A percentile compares a stretch with the other conserved stretches of the same genome.
Conservation (phyloP, 2,329 filamentous ascomycete genomes). For the Diaporthe helianthi region DNA sequence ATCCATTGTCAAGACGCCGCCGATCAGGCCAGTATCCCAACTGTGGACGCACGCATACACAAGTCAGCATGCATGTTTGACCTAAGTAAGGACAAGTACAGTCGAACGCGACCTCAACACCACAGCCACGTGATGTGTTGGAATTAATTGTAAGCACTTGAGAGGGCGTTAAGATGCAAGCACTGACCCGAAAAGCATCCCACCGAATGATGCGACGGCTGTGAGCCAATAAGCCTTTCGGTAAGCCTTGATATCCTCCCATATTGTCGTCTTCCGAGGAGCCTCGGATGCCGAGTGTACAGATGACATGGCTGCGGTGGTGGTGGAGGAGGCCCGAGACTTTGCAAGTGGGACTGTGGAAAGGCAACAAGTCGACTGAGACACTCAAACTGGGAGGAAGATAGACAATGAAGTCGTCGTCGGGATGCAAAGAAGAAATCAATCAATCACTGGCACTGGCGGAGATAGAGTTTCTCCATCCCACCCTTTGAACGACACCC, state of each 20-base stretch:
- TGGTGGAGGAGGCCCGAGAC: not conserved
- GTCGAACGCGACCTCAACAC: not conserved
- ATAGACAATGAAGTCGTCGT: not conserved
- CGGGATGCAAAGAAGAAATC: not conserved
- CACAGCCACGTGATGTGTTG: too few relatives aligned
- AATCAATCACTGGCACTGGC: not conserved
- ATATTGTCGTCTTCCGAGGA: slow-evolving; percentile 23
- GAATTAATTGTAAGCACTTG: too few relatives aligned
- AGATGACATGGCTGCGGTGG: slow-evolving; percentile 13
- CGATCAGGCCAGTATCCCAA: slow-evolving; percentile 34
- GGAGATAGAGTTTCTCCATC: not conserved
- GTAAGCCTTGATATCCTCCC: slow-evolving; percentile 29
- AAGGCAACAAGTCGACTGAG: not conserved
- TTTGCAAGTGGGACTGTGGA: too few relatives aligned
- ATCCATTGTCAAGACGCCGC: slow-evolving; percentile 34
- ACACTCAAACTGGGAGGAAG: not conserved
- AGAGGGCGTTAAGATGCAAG: too few relatives aligned
- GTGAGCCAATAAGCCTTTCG: slow-evolving; percentile 30
- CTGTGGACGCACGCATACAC: not conserved
- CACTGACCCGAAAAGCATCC: slow-evolving; percentile 34
- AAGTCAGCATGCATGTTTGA: not conserved
- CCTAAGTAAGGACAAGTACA: not conserved
- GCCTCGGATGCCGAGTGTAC: not conserved
- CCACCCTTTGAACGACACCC: slow-evolving; percentile 4
- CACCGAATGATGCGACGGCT: slow-evolving; percentile 33